These are phyloP conservation scores for Populus nigra DNA, from an alignment of 345 rosid genomes.

Conservation along the genomic window DNA sequence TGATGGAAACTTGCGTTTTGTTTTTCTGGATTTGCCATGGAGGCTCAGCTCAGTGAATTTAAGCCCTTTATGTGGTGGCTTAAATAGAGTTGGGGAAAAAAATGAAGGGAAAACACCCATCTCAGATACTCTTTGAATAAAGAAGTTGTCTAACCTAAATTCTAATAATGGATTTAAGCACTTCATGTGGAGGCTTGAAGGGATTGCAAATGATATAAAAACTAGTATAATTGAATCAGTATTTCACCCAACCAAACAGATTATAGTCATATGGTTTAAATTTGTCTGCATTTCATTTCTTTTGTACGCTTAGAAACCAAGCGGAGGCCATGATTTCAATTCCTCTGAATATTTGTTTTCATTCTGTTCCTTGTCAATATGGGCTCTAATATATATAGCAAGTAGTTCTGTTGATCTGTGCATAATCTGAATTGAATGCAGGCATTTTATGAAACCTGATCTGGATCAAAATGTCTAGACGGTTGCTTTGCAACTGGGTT, in stretches of 20 bases:
- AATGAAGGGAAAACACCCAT: not conserved
- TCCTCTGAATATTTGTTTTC: not conserved
- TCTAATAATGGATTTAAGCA: not conserved
- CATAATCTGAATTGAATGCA: conserved; percentile 8
- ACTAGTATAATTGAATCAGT: not conserved
- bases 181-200: not conserved
- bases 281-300: not conserved
- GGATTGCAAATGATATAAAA: not conserved
- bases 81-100: not conserved
- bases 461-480: conserved; percentile 2
- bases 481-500: not conserved
- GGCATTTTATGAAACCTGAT: conserved; percentile 14
- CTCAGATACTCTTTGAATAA: not conserved
- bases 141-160: not conserved
- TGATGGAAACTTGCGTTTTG: not conserved
- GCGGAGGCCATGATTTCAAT: not conserved
- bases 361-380: not conserved
- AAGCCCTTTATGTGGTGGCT: not conserved
- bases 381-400: not conserved
- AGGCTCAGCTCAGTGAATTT: not conserved
- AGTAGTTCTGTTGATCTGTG: not conserved
- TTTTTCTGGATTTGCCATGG: not conserved
- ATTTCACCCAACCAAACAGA: not conserved
- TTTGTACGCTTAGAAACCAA: not conserved
- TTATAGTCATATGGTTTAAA: not conserved